A percentile compares a stretch with the other conserved stretches of the same genome.
Evolutionary conservation across 179 eudicot species (phyloP).

Genomic region (Beta corolliflora): DNA sequence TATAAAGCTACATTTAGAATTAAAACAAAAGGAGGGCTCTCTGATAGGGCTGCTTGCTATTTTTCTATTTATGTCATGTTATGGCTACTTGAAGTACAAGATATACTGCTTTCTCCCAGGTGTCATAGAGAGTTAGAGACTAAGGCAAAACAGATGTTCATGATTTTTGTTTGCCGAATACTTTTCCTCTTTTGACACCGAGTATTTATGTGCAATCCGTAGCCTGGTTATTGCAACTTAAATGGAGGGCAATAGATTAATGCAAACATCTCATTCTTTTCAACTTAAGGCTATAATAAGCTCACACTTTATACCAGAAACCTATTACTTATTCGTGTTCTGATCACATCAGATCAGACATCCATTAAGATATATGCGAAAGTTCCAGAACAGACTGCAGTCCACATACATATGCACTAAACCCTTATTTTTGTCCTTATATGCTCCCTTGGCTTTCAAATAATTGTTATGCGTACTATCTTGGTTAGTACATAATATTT

Average conservation of each 20-base stretch:
- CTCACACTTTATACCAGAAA: too few relatives aligned
- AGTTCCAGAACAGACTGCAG: too few relatives aligned
- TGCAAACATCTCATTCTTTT: neutral
- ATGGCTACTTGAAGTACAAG: neutral
- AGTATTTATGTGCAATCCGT: neutral
- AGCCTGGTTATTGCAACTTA: neutral
- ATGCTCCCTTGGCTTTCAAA: too few relatives aligned
- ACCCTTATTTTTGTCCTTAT: too few relatives aligned
- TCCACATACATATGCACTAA: too few relatives aligned
- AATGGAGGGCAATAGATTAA: neutral
- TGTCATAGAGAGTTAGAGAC: neutral
- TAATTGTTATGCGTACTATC: too few relatives aligned
- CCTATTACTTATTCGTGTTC: too few relatives aligned
- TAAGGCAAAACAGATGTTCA: neutral
- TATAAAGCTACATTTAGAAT: neutral
- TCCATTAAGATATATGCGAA: too few relatives aligned
- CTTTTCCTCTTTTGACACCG: neutral
- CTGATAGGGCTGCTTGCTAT: neutral
- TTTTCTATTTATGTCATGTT: neutral
- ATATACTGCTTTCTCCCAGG: neutral
- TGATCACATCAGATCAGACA: too few relatives aligned
- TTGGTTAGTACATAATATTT: too few relatives aligned
- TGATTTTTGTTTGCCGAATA: neutral
- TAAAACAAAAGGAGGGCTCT: neutral
- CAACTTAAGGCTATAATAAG: too few relatives aligned